Evolutionary conservation across 2,329 filamentous ascomycete genomes (phyloP), one percentile per base, ranked within the genome.

Genomic region (Trichophyton rubrum): DNA sequence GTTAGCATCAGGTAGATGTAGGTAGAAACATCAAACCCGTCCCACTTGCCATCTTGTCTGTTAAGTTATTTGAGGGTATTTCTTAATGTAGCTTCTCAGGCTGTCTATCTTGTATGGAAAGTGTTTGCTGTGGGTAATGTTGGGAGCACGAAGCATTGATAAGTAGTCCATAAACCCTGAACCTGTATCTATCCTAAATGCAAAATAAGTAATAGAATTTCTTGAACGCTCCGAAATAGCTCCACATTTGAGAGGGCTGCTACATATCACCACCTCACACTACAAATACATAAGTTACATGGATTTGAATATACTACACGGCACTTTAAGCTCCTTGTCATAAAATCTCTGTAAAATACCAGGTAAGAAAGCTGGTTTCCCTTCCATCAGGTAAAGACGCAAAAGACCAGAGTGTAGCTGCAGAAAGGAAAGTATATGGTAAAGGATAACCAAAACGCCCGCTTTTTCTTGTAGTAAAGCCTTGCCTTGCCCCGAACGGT

Each of bases 401-500:
- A 51, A 27, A 55, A 13, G 33, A 20, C 51, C 13, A 6, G 5
- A 11, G 51, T 55, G 51, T 55, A 55, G 51, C 17, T 35, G 51
- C 15, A 55, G n/a, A 55, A 24, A 55, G 4, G 11, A 38, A 38
- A 38, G 7, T 5, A 24, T 55, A 55, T 55, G 13, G 51, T 55
- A 55, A 27, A 55, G n/a, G 17, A 55, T 35, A 55, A 20, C 51
- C 51, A 38, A 55, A 55, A 55, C 51, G 51, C 51, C 51, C 51
- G 51, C 51, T 33, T 55, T 53, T 55, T 35, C 51, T 33, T 30
- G 17, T 55, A 35, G 51, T 55, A 35, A 38, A 55, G 51, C 51
- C 27, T 30, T 55, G 30, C 51, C 51, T 30, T 30, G 27, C 27
- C 24, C n/a, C 27, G 3, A 35, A 38, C 7, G 24, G 24, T 35